Base-by-base conservation (phyloP, 106 monocot species). In the Apostasia shenzhenica region DNA sequence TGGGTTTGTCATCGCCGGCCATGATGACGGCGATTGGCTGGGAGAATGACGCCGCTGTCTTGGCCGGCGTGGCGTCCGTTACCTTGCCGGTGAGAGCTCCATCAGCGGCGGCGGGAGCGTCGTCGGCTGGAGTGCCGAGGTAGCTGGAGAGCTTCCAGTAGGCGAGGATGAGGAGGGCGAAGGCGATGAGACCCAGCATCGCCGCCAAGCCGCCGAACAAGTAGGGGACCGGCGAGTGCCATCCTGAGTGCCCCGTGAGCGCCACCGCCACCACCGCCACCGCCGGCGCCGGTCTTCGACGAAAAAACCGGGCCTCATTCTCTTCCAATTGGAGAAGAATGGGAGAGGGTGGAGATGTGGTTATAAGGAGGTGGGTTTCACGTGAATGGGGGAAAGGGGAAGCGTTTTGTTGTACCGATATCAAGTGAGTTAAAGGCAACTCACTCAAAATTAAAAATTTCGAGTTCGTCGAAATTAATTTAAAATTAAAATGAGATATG, bases 191-290 rank as follows among this genome's bases (percentile, higher is more conserved):
- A 14, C 84, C 84, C 11, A 84, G 54, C 84, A 84, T 84, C 41
- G 74, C 80, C 2, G 84, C 84, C 1, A 84, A 63, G 2, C 84
- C 84, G 1, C 77, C 84, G 64, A 84, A 84, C 59, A 84, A 77
- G 65, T 77, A 84, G 37, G 84, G 80, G 41, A 80, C 73, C 40
- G 84, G 84, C 2, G 76, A 80, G 37, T 77, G 76, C 84, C 84
- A 84, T 39, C 14, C 52, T 4, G 72, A 41, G 44, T 63, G 55
- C 14, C 13, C 55, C 67, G 60, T 6, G 40, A 45, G 4, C 43
- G 73, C 13, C 45, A 13, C 42, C 4, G 51, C 51, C 63, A 12
- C 45, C 42, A 10, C 13, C 5, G 43, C 61, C 2, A 52, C 3
- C 11, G 54, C 4, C 11, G 59, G 59, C 14, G 73, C 55, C 3